Evolutionary conservation across 768 basidiomycete species (phyloP), one percentile per base, ranked within the genome.

Genomic region (Boletus rubropictus): DNA sequence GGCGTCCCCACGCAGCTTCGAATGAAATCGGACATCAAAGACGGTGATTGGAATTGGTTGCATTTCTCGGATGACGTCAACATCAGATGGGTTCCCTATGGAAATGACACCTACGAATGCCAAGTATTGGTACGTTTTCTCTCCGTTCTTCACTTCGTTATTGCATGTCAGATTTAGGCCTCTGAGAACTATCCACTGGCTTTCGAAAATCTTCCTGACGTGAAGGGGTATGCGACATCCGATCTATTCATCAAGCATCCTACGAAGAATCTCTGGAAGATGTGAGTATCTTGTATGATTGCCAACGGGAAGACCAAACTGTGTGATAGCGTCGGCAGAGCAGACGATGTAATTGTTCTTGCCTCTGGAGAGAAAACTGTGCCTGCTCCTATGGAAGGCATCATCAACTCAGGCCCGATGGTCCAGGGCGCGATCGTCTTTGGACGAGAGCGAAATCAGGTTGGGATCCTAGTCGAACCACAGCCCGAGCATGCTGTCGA

Each of bases 221-320:
- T 53, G 5, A 49, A 72, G 32, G 48, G 45, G 2, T 57, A 72
- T 42, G 71, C 69, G 0, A 75, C 71, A 1, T 67, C 68, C 0
- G 77, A 76, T 60, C 40, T 79, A 3, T 73, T 71, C 50, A 48
- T 68, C 9, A 65, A 58, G 18, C 77, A 78, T 52, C 76, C 78
- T 0, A 69, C 69, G 2, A 70, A 67, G 34, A 49, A 65, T 2
- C 5, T 72, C 25, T 79, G 73, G 71, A 73, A 65, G 52, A 66
- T 76, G 74, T 74, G 39, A 39, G 53, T 28, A 1, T 32, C 1
- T 17, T 22, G 12, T 7, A 17, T 20, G 14, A 24, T 37, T 12
- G 1, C 1, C 17, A 8, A 25, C 20, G 1, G 8, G 14, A 21
- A 29, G 15, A 32, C 24, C 32, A 15, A 49, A 22, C 8, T 20